Evolutionary conservation across 768 basidiomycete species (phyloP).

Genomic region (Rhodosporidiobolus odoratus): DNA sequence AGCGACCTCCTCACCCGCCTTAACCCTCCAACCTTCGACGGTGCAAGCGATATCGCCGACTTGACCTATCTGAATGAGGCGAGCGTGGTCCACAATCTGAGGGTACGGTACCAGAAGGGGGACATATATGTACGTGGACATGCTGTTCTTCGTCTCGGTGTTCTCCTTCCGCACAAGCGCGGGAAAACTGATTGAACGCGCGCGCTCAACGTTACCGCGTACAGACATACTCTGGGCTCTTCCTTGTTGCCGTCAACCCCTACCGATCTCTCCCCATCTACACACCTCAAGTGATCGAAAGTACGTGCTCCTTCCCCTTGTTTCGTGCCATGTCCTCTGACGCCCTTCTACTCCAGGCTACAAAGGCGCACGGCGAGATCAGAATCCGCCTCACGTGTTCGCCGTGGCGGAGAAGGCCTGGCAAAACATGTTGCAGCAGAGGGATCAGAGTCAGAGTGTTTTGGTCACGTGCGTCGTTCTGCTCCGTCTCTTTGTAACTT

Average conservation of each 20-base stretch:
- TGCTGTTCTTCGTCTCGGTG: not conserved
- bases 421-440: slow-evolving; percentile 96
- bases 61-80: slow-evolving; percentile 97
- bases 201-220: too few species aligned
- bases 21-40: slow-evolving; percentile 62
- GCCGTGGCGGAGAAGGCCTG: slow-evolving; percentile 96
- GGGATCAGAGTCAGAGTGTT: slow-evolving; percentile 88
- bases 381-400: slow-evolving; percentile 94
- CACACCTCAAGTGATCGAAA: slow-evolving; percentile 76
- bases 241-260: slow-evolving; percentile 97
- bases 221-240: slow-evolving; percentile 90
- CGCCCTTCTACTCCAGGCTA: slow-evolving; percentile 51
- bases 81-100: slow-evolving; percentile 95
- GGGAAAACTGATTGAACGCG: slow-evolving; percentile 27
- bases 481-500: slow-evolving; percentile 23
- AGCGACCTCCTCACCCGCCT: slow-evolving; percentile 34
- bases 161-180: slow-evolving; percentile 6
- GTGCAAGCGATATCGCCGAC: slow-evolving; percentile 96
- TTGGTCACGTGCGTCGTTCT: slow-evolving; percentile 78
- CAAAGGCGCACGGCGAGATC: slow-evolving; percentile 72
- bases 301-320: slow-evolving; percentile 45
- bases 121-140: slow-evolving; percentile 73
- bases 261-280: slow-evolving; percentile 89
- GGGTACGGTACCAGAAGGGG: slow-evolving; percentile 81
- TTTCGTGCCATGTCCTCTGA: not conserved